phyloP scores from a whole-genome alignment of 2,329 filamentous ascomycete species.

The Pseudogymnoascus pannorum region DNA sequence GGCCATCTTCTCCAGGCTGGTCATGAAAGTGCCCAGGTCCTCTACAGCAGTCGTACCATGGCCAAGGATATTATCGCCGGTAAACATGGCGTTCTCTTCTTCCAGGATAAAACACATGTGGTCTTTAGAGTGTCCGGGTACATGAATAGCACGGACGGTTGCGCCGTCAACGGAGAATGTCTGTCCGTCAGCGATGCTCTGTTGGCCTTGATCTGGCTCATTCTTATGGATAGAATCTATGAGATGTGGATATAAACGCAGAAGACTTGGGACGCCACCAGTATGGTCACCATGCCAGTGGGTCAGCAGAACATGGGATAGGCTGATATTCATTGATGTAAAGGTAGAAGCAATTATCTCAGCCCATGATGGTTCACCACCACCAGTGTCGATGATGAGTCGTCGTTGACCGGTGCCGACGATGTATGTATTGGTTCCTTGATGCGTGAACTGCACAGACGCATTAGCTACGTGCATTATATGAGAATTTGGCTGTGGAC shows the following conservation, averaged over 20 bases:
- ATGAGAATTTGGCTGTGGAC: constrained; percentile 40
- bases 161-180: constrained; percentile 49
- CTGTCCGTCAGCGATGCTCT: constrained; percentile 45
- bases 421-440: constrained; percentile 92
- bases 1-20: constrained; percentile 60
- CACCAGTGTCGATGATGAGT: constrained; percentile 83
- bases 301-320: constrained; percentile 49
- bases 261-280: constrained; percentile 63
- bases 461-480: constrained; percentile 56
- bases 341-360: constrained; percentile 53
- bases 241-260: constrained; percentile 50
- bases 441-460: constrained; percentile 49
- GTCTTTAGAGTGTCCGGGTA: constrained; percentile 69
- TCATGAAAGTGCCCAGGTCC: constrained; percentile 59
- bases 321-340: constrained; percentile 47
- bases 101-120: constrained; percentile 70
- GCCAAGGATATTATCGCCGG: constrained; percentile 77
- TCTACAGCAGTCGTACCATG: constrained; percentile 80
- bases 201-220: constrained; percentile 43
- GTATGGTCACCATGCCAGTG: constrained; percentile 90
- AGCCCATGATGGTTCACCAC: constrained; percentile 42
- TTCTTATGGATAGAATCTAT: constrained; percentile 53
- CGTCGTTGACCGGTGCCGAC: constrained; percentile 66
- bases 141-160: constrained; percentile 57
- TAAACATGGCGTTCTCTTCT: constrained; percentile 74